Base-by-base conservation (phyloP, 495 filamentous ascomycete genomes). In the Trichocladium antarcticum region DNA sequence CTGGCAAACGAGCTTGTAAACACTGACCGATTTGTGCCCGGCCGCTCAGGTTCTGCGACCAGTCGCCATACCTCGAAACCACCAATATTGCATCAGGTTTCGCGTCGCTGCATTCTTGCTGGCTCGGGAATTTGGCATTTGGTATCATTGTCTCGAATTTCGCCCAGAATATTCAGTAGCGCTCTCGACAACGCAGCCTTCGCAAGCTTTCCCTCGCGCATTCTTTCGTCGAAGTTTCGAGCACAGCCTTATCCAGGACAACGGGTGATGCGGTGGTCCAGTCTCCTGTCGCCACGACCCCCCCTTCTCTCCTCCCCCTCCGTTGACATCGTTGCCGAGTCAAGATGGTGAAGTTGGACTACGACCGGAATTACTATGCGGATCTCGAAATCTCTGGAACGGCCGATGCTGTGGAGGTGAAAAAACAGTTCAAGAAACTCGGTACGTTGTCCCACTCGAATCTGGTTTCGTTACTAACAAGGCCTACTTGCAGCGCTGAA, bases 401-500 rank as follows among this genome's bases (percentile, higher is more conserved):
- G 48, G 85, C 84, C 31, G 78, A 83, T 51, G 56, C 73, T 4
- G 75, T 77, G 4, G 86, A 92, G 32, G 78, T 95, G 57, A 92
- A 87, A 65, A 89, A 80, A 68, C 83, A 88, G 56, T 96, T 88
- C 68, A 77, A 80, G 56, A 89, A 87, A 65, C 74, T 94, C 56
- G 85, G 85, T 88, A 69, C 47, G 72, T 53, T 36, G 9, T 16
- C 28, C 16, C 27, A 21, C 1, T 17, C 12, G 16, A 14, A 31
- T 22, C 20, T 20, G 19, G 8, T 6, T 3, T n/a, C 29, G 9
- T 29, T 16, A 35, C 54, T 51, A 14, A 45, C 49, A 21, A 29
- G 12, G 43, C 27, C 19, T 21, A 6, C 20, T 45, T 27, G 24
- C 53, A 90, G 89, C 88, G 29, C 74, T 92, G 21, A 81, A 81